Evolutionary conservation across 768 basidiomycete species (phyloP), one percentile per base, ranked within the genome.

Genomic region (Phanerochaete carnosa): DNA sequence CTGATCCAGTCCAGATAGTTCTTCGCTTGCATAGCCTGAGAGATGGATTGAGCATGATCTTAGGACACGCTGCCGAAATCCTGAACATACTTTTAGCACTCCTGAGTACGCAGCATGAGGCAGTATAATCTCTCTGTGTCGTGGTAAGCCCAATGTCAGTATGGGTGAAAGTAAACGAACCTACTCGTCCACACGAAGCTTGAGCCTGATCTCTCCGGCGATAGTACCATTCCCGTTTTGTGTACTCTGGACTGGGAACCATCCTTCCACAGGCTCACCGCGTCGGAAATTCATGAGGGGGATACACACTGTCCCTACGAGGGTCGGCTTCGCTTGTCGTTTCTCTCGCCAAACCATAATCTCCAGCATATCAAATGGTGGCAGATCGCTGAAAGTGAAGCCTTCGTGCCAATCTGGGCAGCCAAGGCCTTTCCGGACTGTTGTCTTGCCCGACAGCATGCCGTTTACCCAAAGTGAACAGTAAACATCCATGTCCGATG

Each of bases 341-440:
- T 85, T 90, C 73, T 89, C 89, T 59, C 80, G 81, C 82, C 83
- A 89, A 23, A 95, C 76, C 37, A 82, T 72, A 61, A 95, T 75
- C 55, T 86, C 85, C 45, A 95, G 74, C 30, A 80, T 81, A 61
- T 86, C 84, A 66, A 93, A 92, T 0, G 90, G 89, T 19, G 93
- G 91, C 28, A 95, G 74, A 67, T 93, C 91, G 1, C 84, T 70
- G 63, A 93, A 87, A 23, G 75, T 70, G 70, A 95, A 94, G 45
- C 68, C 77, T 74, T 95, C 94, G 63, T 91, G 88, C 94, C 94
- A 95, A 68, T 92, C 87, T 0, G 88, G 85, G 45, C 81, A 80
- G 37, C 82, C 84, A 57, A 82, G 75, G 22, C 84, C 84, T 65
- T 83, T 87, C 74, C 87, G 88, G 58, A 87, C 78, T 1, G 89